Evolutionary conservation across 306 rosid species (phyloP), one percentile per base, ranked within the genome.

Genomic region (Leucaena leucocephala): DNA sequence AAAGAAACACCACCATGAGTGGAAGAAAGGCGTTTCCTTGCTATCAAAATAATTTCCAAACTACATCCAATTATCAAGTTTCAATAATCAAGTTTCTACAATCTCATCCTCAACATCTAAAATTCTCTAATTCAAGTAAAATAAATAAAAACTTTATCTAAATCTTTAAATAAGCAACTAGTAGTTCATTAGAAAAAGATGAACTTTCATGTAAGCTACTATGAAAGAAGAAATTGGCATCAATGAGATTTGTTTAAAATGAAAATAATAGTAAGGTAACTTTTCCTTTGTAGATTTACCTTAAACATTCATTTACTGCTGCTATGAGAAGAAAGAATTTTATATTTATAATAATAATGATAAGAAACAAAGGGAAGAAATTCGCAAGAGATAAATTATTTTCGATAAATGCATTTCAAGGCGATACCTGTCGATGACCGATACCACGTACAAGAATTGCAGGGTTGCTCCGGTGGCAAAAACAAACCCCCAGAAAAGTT

Each of bases 391-490:
- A 66, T 9, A 6, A 19, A 42, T n/a, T 27, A 40, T 8, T 42
- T 43, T 6, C 33, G 10, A 33, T 35, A 57, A 11, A 74, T 33
- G 59, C 3, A 7, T 7, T 64, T 76, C 74, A 65, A 52, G 64
- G 61, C 59, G 78, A 33, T 88, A 96, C 99, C 99, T 91, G 85
- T 91, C 97, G 77, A 96, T 79, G 44, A 93, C 94, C 7, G 99
- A 89, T 71, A 96, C 69, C 72, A 96, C 94, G 85, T 96, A 93
- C 76, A 96, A 82, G 91, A 96, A 96, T 87, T 93, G 94, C 81
- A 96, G 75, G 13, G 76, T 87, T 14, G 97, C 99, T 2, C 94
- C 98, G 68, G 87, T 81, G 10, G 93, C 96, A 83, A 93, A 96
- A 52, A 94, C 89, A 55, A 93, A 90, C 3, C 99, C 99, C 97